A percentile compares a stretch with the other conserved stretches of the same genome.
Conservation (phyloP, 1,284 basidiomycete species). For the Phylloporus sp. region DNA sequence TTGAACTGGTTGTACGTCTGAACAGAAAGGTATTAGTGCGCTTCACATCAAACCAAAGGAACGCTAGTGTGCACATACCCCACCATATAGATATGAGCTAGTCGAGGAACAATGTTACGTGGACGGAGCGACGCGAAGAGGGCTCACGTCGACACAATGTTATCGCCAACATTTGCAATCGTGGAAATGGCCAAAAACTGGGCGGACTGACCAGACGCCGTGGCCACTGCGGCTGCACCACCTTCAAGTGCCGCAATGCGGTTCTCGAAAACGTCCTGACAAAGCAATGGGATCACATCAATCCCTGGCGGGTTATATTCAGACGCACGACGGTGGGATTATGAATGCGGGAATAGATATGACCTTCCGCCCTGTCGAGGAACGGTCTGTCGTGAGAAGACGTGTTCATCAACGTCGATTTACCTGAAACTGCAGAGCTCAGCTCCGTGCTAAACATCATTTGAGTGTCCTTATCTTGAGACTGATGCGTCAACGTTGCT, state of each 20-base stretch:
- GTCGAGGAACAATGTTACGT: neutral
- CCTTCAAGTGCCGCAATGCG: constrained; percentile 87
- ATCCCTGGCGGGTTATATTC: no score
- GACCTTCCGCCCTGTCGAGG: constrained; percentile 61
- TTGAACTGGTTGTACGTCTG: constrained; percentile 91
- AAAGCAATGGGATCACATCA: neutral
- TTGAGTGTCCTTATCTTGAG: neutral
- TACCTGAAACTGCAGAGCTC: constrained; percentile 82
- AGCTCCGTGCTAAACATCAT: constrained; percentile 70
- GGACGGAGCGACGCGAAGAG: neutral
- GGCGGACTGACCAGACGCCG: constrained; percentile 82
- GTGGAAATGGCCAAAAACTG: constrained; percentile 81
- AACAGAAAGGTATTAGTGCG: neutral
- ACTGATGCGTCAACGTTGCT: neutral
- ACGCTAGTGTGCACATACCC: constrained; percentile 49
- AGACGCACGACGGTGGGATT: constrained; percentile 82
- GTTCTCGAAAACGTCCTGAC: constrained; percentile 83
- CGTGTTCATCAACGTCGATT: constrained; percentile 23
- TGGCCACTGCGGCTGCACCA: constrained; percentile 81
- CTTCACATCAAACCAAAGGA: neutral
- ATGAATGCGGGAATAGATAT: constrained; percentile 82
- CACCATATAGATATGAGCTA: constrained; percentile 73
- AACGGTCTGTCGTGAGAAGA: neutral
- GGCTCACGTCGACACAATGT: constrained; percentile 77
- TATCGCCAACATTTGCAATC: constrained; percentile 78